A percentile compares a stretch with the other conserved stretches of the same genome.
phyloP scores from a whole-genome alignment of 2,329 filamentous ascomycete genomes.

The Alternaria brassicicola region DNA sequence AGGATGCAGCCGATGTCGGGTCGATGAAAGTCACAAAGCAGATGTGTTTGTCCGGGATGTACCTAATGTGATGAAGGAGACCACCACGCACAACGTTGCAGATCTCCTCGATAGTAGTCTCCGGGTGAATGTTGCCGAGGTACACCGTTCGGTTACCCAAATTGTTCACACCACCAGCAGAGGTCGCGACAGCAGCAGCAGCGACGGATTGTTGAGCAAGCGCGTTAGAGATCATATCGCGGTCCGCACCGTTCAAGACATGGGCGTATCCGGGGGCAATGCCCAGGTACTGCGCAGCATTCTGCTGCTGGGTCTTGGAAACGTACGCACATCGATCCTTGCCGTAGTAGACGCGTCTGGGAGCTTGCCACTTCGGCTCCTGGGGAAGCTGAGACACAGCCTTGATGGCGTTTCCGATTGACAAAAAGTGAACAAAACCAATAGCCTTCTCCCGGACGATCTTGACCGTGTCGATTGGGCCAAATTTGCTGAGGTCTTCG shows the following conservation, averaged over 20 bases:
- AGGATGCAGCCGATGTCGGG: conserved; percentile 94
- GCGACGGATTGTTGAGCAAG: conserved; percentile 97
- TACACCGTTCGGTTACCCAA: conserved; percentile 97
- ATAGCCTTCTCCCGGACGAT: conserved; percentile 98
- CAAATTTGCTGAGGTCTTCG: conserved; percentile 95
- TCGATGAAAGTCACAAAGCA: conserved; percentile 99
- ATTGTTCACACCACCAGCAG: conserved; percentile 95
- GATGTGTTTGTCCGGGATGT: conserved; percentile 99
- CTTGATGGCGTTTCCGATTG: conserved; percentile 98
- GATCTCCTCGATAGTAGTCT: conserved; percentile 99
- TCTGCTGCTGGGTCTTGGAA: conserved; percentile 99
- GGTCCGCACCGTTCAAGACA: conserved; percentile 93
- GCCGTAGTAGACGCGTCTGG: conserved; percentile 95
- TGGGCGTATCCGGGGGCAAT: conserved; percentile 97
- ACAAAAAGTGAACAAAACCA: conserved; percentile 96
- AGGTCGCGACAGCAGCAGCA: conserved; percentile 93
- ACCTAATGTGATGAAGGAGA: conserved; percentile 95
- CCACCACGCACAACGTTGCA: conserved; percentile 98
- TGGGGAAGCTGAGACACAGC: conserved; percentile 95
- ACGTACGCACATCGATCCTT: conserved; percentile 99
- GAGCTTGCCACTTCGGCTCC: conserved; percentile 95
- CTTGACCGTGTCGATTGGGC: conserved; percentile 95
- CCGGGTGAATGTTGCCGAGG: conserved; percentile 96
- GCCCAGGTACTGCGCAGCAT: conserved; percentile 95
- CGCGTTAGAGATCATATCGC: conserved; percentile 94